Evolutionary conservation across 2,329 filamentous ascomycete species (phyloP), one percentile per base, ranked within the genome.

Genomic region (Fusarium concolor): DNA sequence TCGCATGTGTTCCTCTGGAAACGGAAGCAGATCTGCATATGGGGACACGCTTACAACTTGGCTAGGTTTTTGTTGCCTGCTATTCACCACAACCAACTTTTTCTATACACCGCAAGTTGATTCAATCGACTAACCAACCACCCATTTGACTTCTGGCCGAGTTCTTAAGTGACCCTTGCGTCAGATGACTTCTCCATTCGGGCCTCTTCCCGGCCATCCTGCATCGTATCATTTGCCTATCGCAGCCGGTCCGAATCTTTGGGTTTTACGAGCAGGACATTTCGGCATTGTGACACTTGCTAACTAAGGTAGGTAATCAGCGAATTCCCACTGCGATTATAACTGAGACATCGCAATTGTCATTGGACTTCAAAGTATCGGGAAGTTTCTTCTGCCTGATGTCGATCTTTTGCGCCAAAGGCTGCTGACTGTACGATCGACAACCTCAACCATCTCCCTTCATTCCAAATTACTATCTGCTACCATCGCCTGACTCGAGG

Each of bases 21-120:
- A 35, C 31, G 61, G 62, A 53, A 65, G 59, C 60, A 56, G 68
- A 73, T 73, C 62, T 68, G 43, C 70, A 24, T 46, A 26, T 38
- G 41, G 29, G 47, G 59, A 65, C 17, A 24, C 55, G 41, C 42
- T 55, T 18, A 47, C 54, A 47, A 41, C 58, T 54, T 58, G 44
- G 31, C 29, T 31, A 31, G 29, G 29, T 31, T 4, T 14, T 31
- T 31, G 29, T 31, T 31, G 38, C 20, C 26, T 56, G 20, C 50
- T 54, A 41, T 46, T 56, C 35, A 43, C 42, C 31, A 31, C 41
- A 50, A 46, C 9, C 24, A 44, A 42, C 35, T 46, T 26, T 26
- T 38, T 43, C 29, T 45, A 47, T 68, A 68, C 65, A 66, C 65
- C 62, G 62, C 49, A 62, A 62, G 29, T 66, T 47, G 29, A 18